Percentiles rank a stretch among this genome's conserved stretches.
Conservation (phyloP, 1,284 basidiomycete species). For the Heterobasidion occidentale region DNA sequence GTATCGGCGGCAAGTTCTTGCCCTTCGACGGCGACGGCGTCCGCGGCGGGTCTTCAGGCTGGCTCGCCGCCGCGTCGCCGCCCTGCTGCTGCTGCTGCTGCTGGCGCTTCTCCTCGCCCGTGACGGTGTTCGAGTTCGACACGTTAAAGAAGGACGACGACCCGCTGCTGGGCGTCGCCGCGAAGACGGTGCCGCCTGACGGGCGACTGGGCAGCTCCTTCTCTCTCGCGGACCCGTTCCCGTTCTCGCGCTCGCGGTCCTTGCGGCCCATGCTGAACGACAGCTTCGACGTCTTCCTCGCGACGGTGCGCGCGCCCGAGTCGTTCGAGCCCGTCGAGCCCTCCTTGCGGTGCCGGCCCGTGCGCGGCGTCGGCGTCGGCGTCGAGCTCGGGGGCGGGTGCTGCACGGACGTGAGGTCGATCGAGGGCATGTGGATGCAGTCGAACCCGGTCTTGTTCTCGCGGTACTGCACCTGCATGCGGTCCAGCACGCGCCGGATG, state of each 20-base stretch:
- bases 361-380: constrained; percentile 17
- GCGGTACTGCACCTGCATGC: constrained; percentile 91
- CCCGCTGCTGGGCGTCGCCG: constrained; percentile 58
- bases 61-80: constrained; percentile 20
- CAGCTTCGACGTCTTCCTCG: constrained; percentile 69
- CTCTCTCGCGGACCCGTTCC: constrained; percentile 35
- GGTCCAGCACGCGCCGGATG: constrained; percentile 81
- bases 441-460: constrained; percentile 91
- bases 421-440: constrained; percentile 91
- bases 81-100: constrained; percentile 21
- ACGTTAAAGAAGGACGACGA: constrained; percentile 79
- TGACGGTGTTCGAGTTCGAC: constrained; percentile 41
- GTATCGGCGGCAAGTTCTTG: constrained; percentile 68
- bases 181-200: constrained; percentile 45
- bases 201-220: constrained; percentile 39
- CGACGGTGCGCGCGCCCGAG: constrained; percentile 43
- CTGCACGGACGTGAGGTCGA: constrained; percentile 73
- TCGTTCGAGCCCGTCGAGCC: constrained; percentile 42
- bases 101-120: constrained; percentile 26
- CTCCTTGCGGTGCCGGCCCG: constrained; percentile 40
- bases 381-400: constrained; percentile 19
- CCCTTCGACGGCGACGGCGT: constrained; percentile 35
- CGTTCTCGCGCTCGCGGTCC: constrained; percentile 35
- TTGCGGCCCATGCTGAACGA: constrained; percentile 52
- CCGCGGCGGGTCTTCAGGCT: constrained; percentile 27